phyloP scores from a whole-genome alignment of 2,329 filamentous ascomycete genomes.

The Fusarium caatingaense region DNA sequence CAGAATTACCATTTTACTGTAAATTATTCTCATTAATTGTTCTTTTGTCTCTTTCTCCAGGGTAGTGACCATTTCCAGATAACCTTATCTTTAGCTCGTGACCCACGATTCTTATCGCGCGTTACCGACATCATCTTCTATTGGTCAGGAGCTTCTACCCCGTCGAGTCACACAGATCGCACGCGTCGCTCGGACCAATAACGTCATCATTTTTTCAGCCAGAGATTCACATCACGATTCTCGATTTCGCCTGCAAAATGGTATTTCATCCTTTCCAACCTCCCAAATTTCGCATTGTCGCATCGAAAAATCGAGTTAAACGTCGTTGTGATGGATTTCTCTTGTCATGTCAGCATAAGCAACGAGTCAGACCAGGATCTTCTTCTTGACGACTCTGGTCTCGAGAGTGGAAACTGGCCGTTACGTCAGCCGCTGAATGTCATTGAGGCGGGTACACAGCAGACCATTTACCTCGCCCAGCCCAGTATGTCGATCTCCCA shows the following conservation, averaged over 20 bases:
- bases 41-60: neutral
- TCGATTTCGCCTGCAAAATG: neutral
- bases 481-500: constrained; percentile 5
- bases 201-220: constrained; percentile 15
- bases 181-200: neutral
- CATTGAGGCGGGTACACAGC: constrained; percentile 21
- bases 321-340: constrained; percentile 11
- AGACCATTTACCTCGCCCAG: constrained; percentile 22
- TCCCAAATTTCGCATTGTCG: neutral
- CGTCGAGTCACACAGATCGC: neutral
- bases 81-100: neutral
- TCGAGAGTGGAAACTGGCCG: constrained; percentile 23
- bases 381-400: constrained; percentile 27
- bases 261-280: neutral
- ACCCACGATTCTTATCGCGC: neutral
- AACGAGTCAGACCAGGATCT: constrained; percentile 25
- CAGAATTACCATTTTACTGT: neutral
- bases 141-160: neutral
- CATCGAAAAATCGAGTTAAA: accelerated
- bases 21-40: neutral
- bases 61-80: neutral
- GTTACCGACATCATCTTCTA: accelerated
- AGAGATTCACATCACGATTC: constrained; percentile 4
- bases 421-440: constrained; percentile 31
- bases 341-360: constrained; percentile 20